These are phyloP conservation scores for Aspergillus cristatus DNA, from an alignment of 495 filamentous ascomycete genomes.

Conservation along the genomic window DNA sequence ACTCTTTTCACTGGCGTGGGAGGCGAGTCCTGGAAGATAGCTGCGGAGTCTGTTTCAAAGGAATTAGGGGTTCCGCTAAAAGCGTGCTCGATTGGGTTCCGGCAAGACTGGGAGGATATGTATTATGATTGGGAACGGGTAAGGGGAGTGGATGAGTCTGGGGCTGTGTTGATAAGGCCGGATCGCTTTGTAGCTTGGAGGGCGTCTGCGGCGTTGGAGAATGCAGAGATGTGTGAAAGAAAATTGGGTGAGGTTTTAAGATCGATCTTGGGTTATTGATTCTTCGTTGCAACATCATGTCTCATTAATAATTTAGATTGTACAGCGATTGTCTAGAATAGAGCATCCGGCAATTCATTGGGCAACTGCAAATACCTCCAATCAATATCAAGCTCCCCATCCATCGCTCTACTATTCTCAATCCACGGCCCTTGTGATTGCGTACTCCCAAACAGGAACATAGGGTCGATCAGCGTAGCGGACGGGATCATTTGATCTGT, in stretches of 20 bases:
- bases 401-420: too few relatives aligned
- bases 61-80: constrained; percentile 30
- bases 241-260: constrained; percentile 10
- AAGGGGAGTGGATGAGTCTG: constrained; percentile 41
- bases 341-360: too few relatives aligned
- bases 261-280: constrained; percentile 7
- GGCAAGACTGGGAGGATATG: constrained; percentile 42
- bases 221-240: constrained; percentile 3
- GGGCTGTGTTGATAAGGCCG: constrained; percentile 39
- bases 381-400: too few relatives aligned
- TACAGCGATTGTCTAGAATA: too few relatives aligned
- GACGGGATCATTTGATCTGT: too few relatives aligned
- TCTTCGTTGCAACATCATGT: too few relatives aligned
- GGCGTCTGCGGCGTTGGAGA: constrained; percentile 1
- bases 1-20: constrained; percentile 40
- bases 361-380: too few relatives aligned
- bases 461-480: too few relatives aligned
- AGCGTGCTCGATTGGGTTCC: constrained; percentile 36
- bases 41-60: constrained; percentile 21
- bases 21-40: constrained; percentile 39
- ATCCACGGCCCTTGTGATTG: too few relatives aligned
- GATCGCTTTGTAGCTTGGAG: constrained; percentile 41
- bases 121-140: constrained; percentile 41
- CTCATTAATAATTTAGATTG: too few relatives aligned
- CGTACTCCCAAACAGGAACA: too few relatives aligned